Evolutionary conservation across 2,329 filamentous ascomycete genomes (phyloP).

Genomic region (Blumeria hordei): DNA sequence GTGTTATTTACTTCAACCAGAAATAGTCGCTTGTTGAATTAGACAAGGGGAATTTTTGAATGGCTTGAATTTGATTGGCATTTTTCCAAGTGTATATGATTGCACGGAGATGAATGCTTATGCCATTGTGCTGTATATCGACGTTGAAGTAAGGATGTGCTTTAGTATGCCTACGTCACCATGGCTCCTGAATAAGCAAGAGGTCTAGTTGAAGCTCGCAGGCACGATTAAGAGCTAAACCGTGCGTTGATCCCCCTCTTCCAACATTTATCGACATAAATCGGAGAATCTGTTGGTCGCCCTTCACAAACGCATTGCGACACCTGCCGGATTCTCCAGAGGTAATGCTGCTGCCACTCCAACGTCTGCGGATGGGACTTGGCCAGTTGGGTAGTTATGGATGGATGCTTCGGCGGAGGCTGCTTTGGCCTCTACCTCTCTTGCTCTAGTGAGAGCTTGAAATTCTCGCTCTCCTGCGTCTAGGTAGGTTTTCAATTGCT

Average conservation of each 20-base stretch:
- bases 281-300: neutral
- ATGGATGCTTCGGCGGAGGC: neutral
- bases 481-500: neutral
- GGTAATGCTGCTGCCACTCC: neutral
- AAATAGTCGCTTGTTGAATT: neutral
- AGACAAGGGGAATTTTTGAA: neutral
- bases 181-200: neutral
- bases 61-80: neutral
- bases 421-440: neutral
- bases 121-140: neutral
- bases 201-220: neutral
- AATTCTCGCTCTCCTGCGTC: neutral
- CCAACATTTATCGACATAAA: neutral
- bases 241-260: neutral
- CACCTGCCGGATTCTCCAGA: neutral
- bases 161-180: neutral
- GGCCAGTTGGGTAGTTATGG: neutral
- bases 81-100: neutral
- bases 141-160: neutral
- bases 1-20: neutral
- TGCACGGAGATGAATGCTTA: neutral
- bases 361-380: neutral
- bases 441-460: neutral
- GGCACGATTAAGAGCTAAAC: neutral
- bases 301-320: neutral